phyloP scores from a whole-genome alignment of 306 rosid genomes.

The Argentina anserina region DNA sequence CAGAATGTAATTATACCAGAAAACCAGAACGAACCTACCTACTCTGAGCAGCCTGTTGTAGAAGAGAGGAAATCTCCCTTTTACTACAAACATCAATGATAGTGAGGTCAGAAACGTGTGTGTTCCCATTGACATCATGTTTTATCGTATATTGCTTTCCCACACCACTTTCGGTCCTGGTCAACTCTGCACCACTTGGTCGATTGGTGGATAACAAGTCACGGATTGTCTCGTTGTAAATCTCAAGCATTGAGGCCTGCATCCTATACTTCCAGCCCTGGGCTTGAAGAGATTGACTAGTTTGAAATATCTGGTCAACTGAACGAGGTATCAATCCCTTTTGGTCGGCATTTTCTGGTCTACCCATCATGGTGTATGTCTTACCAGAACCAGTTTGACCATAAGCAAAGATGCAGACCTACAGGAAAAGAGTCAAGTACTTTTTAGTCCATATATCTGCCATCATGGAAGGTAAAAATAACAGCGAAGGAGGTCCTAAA shows the following conservation, averaged over 20 bases:
- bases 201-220: slow-evolving; percentile 69
- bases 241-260: slow-evolving; percentile 91
- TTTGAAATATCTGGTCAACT: slow-evolving; percentile 80
- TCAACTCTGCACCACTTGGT: slow-evolving; percentile 45
- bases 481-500: background rate
- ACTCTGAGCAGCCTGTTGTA: slow-evolving; percentile 82
- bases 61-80: slow-evolving; percentile 84
- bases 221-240: slow-evolving; percentile 86
- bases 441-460: background rate
- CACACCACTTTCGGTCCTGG: slow-evolving; percentile 52
- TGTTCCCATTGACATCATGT: slow-evolving; percentile 87
- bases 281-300: slow-evolving; percentile 65
- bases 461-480: background rate
- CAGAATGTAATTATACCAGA: background rate
- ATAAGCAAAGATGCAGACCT: slow-evolving; percentile 99
- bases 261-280: slow-evolving; percentile 91
- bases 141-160: slow-evolving; percentile 83
- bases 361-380: slow-evolving; percentile 95
- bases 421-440: slow-evolving; percentile 23
- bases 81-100: slow-evolving; percentile 71
- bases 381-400: slow-evolving; percentile 96
- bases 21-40: slow-evolving; percentile 40
- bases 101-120: slow-evolving; percentile 77
- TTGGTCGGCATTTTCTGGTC: slow-evolving; percentile 64
- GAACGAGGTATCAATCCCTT: slow-evolving; percentile 95